Base-by-base conservation (phyloP, 169 alveolate species). In the Blepharisma undulans region DNA sequence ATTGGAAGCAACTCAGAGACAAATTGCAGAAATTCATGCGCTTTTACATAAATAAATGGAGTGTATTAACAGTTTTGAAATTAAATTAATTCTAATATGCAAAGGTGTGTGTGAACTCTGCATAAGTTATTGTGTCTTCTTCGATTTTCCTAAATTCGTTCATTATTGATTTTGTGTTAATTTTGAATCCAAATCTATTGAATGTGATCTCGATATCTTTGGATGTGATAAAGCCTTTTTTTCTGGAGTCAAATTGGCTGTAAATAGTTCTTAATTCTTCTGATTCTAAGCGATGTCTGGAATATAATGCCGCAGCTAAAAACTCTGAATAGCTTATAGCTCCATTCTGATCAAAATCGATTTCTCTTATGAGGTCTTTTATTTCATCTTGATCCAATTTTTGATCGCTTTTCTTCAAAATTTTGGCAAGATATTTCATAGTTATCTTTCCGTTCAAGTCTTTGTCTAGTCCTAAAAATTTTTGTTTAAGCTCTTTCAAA, bases 251-350 rank as follows among this genome's bases (percentile, higher is more conserved):
- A 32, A 79, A 72, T 27, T 72, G 81, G 19, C 10, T 86, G 21
- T 22, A 71, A 32, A 79, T 22, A 33, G 30, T 71, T 2, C 22
- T 8, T 27, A 48, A n/a, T 34, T 30, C 27, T 10, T 48, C 60
- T 22, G 79, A 29, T 84, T 7, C 2, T 87, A 78, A 19, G 18
- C 25, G 66, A 22, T 30, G 29, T 18, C 33, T 59, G 21, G 90
- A 87, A n/a, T 82, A 84, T 22, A 92, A 29, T n/a, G 93, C 80
- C 2, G 94, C 94, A 21, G 94, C 93, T 33, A 92, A 27, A 66
- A 92, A 92, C 59, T 92, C 94, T 7, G 92, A 72, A 60, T 92
- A 92, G 72, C 89, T 92, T 19, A 92, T 89, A 25, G 84, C 72
- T 89, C 91, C 91, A 71, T 92, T 92, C 71, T 89, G 32, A 74